phyloP scores from a whole-genome alignment of 148 eudicot genomes.

The Nyssa sinensis region DNA sequence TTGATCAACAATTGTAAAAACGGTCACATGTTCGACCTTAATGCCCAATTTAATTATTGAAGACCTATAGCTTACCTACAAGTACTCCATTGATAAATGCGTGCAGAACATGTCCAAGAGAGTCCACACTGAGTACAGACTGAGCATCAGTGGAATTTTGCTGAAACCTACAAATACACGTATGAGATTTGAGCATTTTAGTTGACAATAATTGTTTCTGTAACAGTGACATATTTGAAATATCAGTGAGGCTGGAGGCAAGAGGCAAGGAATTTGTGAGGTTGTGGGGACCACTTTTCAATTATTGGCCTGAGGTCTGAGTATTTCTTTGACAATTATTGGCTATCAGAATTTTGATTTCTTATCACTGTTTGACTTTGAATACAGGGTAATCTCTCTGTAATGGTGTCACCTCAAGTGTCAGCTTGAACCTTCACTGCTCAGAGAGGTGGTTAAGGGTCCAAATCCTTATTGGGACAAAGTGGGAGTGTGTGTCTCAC shows the following conservation, averaged over 20 bases:
- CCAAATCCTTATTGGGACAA: too few species aligned
- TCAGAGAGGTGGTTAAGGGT: too few species aligned
- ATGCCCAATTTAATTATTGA: neutral
- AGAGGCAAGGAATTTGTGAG: too few species aligned
- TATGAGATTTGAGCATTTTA: neutral
- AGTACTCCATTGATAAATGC: conserved; percentile 45
- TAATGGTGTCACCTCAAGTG: too few species aligned
- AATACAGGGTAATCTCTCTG: too few species aligned
- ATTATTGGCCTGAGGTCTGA: neutral
- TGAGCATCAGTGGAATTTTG: conserved; percentile 16
- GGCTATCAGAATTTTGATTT: neutral
- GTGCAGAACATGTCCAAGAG: conserved; percentile 44
- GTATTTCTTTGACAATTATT: neutral
- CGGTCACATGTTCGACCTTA: neutral
- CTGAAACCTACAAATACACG: conserved; percentile 28
- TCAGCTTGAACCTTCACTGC: too few species aligned
- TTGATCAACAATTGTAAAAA: too few species aligned
- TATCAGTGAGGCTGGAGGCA: too few species aligned
- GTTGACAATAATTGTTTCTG: neutral
- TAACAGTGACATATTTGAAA: neutral
- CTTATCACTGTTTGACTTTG: neutral
- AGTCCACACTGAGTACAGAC: conserved; percentile 26
- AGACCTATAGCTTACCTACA: conserved; percentile 29
- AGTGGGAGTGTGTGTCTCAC: too few species aligned
- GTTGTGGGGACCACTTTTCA: too few species aligned